Evolutionary conservation across 176 grass and related monocot genomes (phyloP).

Genomic region (Cocos nucifera): DNA sequence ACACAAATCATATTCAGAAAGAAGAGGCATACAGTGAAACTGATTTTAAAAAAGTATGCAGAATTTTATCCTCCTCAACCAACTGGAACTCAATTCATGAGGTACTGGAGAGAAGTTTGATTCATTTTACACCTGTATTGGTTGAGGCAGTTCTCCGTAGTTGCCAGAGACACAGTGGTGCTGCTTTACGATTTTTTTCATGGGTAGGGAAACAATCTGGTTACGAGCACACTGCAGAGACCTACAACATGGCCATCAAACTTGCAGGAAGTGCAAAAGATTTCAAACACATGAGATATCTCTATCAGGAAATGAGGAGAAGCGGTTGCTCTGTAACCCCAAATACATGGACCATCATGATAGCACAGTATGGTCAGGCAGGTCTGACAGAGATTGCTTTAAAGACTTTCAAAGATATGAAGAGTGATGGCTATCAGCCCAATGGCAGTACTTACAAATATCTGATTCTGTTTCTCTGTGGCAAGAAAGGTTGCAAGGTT

Average conservation of each 20-base stretch:
- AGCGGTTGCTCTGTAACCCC: conserved; percentile 30
- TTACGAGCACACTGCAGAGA: conserved; percentile 48
- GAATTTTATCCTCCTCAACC: conserved; percentile 40
- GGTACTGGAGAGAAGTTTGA: conserved; percentile 37
- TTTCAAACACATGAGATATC: conserved; percentile 76
- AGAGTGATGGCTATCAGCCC: conserved; percentile 40
- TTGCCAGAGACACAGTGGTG: conserved; percentile 40
- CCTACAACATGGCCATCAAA: conserved; percentile 81
- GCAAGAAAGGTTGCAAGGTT: conserved; percentile 57
- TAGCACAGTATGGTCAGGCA: conserved; percentile 79
- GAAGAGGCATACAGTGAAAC: conserved; percentile 22
- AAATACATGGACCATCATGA: conserved; percentile 79
- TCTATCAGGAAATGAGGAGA: conserved; percentile 75
- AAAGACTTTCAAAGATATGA: conserved; percentile 56
- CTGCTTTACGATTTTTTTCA: conserved; percentile 67
- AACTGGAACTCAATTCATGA: conserved; percentile 46
- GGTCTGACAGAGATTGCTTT: conserved; percentile 64
- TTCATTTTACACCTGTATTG: conserved; percentile 54
- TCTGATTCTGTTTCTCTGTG: conserved; percentile 62
- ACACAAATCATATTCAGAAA: conserved; percentile 19
- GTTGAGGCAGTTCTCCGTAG: conserved; percentile 46
- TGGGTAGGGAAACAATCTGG: conserved; percentile 45
- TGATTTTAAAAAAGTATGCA: conserved; percentile 45
- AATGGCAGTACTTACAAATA: conserved; percentile 51
- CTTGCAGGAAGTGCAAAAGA: conserved; percentile 68